Base-by-base conservation (phyloP, 75 land plant genomes). In the Larix kaempferi region DNA sequence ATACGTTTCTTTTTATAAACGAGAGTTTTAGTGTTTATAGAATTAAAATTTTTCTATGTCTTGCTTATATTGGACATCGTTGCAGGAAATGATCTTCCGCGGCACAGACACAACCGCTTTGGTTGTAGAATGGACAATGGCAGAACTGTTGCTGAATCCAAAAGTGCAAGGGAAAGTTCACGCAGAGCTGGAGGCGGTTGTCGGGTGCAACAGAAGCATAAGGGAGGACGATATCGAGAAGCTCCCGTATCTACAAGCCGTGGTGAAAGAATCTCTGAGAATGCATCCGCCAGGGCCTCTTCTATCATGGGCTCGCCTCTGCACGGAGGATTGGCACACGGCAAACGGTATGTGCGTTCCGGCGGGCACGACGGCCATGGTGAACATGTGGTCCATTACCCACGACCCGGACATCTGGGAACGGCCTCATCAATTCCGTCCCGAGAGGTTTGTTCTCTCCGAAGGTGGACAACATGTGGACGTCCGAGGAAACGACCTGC, bases 51-150 rank as follows among this genome's bases (percentile, higher is more conserved):
- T 44, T 44, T 44, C 7, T 44, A 44, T 44, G 0, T 44, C 7
- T 44, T 7, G 0, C 41, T 44, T 44, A 44, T 44, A 5, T 44
- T 44, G 49, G 33, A 29, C 7, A 6, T 6, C 7, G 49, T 5
- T 44, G 22, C 87, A 88, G 89, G 90, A 88, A 82, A 85, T 88
- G 90, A 85, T 88, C 22, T 88, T 88, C 64, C 75, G 90, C 26
- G 90, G 90, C 2, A 88, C 90, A 19, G 90, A 88, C 80, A 85
- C 90, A 5, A 78, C 76, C 0, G 90, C 90, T 5, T 71, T 88
- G 16, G 65, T 85, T 57, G 83, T 78, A 25, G 90, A 88, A 74
- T 88, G 90, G 90, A 59, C 76, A 1, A 59, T 88, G 78, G 90
- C 90, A 11, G 85, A 82, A 83, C 64, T 88, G 35, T 78, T 85